Evolutionary conservation across 768 basidiomycete species (phyloP).

Genomic region (Mrakia hoshinonis): DNA sequence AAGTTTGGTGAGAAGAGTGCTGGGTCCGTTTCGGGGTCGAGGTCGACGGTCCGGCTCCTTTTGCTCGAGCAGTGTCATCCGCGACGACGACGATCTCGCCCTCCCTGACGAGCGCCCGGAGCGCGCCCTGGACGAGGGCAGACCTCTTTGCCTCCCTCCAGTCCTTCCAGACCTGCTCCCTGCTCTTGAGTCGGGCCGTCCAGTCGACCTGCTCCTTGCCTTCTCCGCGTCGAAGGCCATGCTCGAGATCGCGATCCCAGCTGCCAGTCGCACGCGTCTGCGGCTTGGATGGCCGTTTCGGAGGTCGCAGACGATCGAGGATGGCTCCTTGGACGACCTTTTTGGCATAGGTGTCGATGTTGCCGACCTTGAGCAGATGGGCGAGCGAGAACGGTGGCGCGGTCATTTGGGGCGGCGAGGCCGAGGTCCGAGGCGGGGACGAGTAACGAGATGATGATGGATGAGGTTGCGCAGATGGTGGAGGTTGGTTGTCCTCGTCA

Average conservation of each 20-base stretch:
- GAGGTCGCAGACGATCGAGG: background rate
- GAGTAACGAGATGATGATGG: conserved; percentile 1
- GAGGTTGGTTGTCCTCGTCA: background rate
- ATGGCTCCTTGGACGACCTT: conserved; percentile 6
- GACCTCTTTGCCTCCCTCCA: background rate
- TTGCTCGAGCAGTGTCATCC: too few species aligned
- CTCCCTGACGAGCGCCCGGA: background rate
- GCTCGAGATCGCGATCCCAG: too few species aligned
- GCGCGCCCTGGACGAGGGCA: background rate
- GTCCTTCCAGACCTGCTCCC: background rate
- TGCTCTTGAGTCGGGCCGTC: background rate
- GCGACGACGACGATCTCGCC: conserved; percentile 19
- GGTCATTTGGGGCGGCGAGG: background rate
- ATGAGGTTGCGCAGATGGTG: conserved; percentile 6
- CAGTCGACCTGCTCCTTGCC: background rate
- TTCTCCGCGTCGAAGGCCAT: too few species aligned
- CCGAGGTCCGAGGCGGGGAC: background rate
- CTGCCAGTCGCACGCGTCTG: background rate
- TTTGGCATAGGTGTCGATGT: background rate
- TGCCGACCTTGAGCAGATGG: conserved; percentile 7
- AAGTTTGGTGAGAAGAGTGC: background rate
- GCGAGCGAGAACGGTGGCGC: conserved; percentile 12
- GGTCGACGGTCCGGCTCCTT: background rate
- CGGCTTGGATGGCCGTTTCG: background rate
- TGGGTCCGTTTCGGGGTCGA: background rate